Conservation (phyloP, 495 filamentous ascomycete genomes). For the Tuber calosporum region DNA sequence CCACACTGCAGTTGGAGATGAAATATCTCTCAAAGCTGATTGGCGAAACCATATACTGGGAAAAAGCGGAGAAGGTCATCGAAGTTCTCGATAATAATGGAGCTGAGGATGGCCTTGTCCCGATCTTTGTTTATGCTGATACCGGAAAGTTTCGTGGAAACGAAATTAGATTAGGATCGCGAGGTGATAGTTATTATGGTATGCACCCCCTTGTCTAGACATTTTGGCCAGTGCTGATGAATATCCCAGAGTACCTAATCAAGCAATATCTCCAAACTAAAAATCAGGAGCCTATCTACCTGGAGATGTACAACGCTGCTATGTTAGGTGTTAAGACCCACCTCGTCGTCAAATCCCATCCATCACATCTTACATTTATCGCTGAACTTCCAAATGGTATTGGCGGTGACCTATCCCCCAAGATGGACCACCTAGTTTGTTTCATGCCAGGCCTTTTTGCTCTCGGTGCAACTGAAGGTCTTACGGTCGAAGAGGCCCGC, state of each 20-base stretch:
- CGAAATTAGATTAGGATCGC: slow-evolving; percentile 84
- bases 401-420: slow-evolving; percentile 56
- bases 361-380: slow-evolving; percentile 72
- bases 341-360: slow-evolving; percentile 76
- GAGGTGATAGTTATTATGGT: slow-evolving; percentile 94
- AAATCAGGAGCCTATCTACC: slow-evolving; percentile 75
- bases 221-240: slow-evolving; percentile 20
- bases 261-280: slow-evolving; percentile 95
- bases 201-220: slow-evolving; percentile 7
- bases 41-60: slow-evolving; percentile 86
- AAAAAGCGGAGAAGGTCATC: slow-evolving; percentile 82
- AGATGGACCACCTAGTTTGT: slow-evolving; percentile 98
- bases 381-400: slow-evolving; percentile 78
- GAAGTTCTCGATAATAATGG: slow-evolving; percentile 75
- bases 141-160: slow-evolving; percentile 68
- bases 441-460: slow-evolving; percentile 97
- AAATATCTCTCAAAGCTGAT: slow-evolving; percentile 96
- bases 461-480: slow-evolving; percentile 73
- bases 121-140: slow-evolving; percentile 80
- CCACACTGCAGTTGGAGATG: slow-evolving; percentile 88
- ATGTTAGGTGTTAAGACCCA: slow-evolving; percentile 82
- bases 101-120: slow-evolving; percentile 72
- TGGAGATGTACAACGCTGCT: slow-evolving; percentile 86
- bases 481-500: slow-evolving; percentile 64
- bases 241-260: slow-evolving; percentile 70